These are phyloP conservation scores for Thalassiosira ordinaria DNA, from an alignment of 352 stramenopile species.

Conservation along the genomic window DNA sequence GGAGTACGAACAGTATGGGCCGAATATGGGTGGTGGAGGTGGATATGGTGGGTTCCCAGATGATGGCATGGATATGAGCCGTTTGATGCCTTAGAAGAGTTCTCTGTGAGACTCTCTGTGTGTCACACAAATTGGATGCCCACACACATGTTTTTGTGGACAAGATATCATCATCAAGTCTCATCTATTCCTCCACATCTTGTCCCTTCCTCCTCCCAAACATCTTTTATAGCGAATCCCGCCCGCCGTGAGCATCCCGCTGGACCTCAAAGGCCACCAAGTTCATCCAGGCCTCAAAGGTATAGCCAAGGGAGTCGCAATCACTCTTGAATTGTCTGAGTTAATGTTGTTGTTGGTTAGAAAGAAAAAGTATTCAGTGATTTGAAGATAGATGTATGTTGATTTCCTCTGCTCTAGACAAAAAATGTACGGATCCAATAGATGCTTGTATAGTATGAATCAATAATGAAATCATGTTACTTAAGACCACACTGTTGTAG, in stretches of 20 bases:
- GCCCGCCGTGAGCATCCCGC: slow-evolving; percentile 4
- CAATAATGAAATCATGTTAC: not conserved
- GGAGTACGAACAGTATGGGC: slow-evolving; percentile 11
- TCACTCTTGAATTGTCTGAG: not conserved
- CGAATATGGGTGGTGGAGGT: not conserved
- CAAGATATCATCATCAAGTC: not conserved
- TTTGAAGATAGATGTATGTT: not conserved
- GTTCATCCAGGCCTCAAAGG: not conserved
- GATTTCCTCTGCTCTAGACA: too few species aligned
- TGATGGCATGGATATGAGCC: slow-evolving; percentile 4
- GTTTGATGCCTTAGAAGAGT: not conserved
- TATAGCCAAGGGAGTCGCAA: slow-evolving; percentile 1
- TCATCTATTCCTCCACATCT: not conserved
- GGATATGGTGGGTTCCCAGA: slow-evolving; percentile 11
- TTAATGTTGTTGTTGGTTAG: too few species aligned
- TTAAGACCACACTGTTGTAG: not conserved
- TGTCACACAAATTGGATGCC: too few species aligned
- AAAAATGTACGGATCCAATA: not conserved
- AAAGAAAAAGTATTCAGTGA: not conserved
- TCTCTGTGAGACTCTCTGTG: not conserved
- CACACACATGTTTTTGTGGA: not conserved
- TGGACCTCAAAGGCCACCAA: slow-evolving; percentile 7
- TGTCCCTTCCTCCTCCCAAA: not conserved
- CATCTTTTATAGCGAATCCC: slow-evolving; percentile 1
- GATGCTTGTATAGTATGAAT: not conserved